These are phyloP conservation scores for Ceratocystis diversiconidia DNA, from an alignment of 2,329 filamentous ascomycete species.

Conservation along the genomic window DNA sequence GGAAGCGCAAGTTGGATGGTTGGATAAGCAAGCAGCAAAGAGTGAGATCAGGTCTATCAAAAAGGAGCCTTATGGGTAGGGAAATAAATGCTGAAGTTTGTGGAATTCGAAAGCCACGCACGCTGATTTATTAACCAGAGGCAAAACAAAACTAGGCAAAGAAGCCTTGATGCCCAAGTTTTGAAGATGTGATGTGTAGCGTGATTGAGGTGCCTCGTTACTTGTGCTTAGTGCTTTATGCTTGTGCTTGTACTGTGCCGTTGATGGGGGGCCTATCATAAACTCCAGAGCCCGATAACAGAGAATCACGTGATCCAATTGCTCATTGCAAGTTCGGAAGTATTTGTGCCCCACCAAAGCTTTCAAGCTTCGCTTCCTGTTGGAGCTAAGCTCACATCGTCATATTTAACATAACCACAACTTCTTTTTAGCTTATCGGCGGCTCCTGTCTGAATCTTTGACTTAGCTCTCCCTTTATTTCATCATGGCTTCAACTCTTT, in stretches of 20 bases:
- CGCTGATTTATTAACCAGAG: background rate
- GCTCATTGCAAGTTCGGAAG: background rate
- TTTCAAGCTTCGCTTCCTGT: background rate
- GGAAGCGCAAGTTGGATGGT: background rate
- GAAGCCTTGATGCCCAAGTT: background rate
- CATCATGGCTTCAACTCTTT: background rate
- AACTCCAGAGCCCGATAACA: background rate
- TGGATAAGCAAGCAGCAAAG: background rate
- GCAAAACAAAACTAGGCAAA: background rate
- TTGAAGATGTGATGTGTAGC: background rate
- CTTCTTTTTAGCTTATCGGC: background rate
- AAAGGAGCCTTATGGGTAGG: background rate
- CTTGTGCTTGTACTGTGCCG: background rate
- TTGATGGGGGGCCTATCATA: background rate
- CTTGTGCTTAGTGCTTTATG: background rate
- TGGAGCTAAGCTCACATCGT: background rate
- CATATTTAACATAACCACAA: background rate
- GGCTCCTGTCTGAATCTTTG: background rate
- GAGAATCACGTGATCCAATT: background rate
- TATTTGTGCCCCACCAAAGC: background rate
- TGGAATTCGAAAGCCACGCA: background rate
- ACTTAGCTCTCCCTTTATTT: background rate
- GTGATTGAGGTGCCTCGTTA: background rate
- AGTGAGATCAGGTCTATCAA: background rate
- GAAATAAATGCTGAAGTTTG: background rate